Conservation (phyloP, 2,329 filamentous ascomycete genomes). For the Diaporthe aspalathi region DNA sequence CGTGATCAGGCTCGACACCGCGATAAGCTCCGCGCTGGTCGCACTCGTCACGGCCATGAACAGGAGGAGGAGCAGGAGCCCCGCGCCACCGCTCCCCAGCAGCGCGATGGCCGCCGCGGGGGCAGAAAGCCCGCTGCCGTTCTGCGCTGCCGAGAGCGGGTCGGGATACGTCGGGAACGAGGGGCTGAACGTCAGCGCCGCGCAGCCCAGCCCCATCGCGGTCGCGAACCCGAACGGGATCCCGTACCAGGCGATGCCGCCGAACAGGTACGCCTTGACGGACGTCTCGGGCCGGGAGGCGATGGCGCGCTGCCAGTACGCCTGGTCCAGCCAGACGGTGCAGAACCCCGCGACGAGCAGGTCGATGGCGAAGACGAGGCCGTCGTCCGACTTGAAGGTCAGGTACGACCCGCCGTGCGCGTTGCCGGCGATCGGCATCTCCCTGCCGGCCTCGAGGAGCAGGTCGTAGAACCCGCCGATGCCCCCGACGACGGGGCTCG, state of each 20-base stretch:
- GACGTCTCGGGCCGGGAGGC: slow-evolving; percentile 54
- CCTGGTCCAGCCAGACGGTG: slow-evolving; percentile 55
- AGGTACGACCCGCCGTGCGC: slow-evolving; percentile 51
- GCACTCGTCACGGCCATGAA: slow-evolving; percentile 61
- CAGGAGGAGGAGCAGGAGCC: slow-evolving; percentile 52
- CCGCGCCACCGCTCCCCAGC: slow-evolving; percentile 50
- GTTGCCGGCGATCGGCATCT: slow-evolving; percentile 49
- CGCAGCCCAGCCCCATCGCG: slow-evolving; percentile 50
- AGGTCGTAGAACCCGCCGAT: slow-evolving; percentile 52
- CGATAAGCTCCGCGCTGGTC: slow-evolving; percentile 57
- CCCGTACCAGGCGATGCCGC: slow-evolving; percentile 54
- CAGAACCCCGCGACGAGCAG: slow-evolving; percentile 52
- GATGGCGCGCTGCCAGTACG: slow-evolving; percentile 58
- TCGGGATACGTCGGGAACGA: slow-evolving; percentile 49
- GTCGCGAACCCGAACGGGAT: slow-evolving; percentile 52
- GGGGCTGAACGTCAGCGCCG: slow-evolving; percentile 45
- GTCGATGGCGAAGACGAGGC: slow-evolving; percentile 52
- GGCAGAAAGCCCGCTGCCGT: slow-evolving; percentile 47
- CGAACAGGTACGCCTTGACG: slow-evolving; percentile 55
- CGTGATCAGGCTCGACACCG: slow-evolving; percentile 51
- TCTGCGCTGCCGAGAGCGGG: slow-evolving; percentile 46
- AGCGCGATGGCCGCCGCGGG: slow-evolving; percentile 50
- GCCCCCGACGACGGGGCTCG: slow-evolving; percentile 46
- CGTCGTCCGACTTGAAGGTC: slow-evolving; percentile 50
- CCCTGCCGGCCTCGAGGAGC: slow-evolving; percentile 47